Percentiles rank a stretch among this genome's conserved stretches.
Evolutionary conservation across 1,284 basidiomycete genomes (phyloP).

Genomic region (Papiliotrema nemorosa): DNA sequence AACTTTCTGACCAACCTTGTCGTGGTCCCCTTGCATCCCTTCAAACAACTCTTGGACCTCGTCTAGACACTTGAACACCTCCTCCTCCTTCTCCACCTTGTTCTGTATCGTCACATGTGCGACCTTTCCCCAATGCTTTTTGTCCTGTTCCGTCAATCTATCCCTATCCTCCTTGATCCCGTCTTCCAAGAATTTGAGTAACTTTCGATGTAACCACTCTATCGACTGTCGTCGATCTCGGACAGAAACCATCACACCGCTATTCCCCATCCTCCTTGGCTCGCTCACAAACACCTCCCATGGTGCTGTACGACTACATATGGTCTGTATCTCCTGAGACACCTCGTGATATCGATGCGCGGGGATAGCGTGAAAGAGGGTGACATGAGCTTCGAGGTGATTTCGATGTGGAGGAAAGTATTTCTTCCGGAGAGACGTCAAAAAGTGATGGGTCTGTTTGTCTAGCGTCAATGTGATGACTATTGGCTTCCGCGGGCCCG

Average conservation of each 20-base stretch:
- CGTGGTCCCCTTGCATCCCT: conserved; percentile 12
- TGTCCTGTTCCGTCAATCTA: conserved; percentile 27
- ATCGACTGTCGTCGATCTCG: conserved; percentile 22
- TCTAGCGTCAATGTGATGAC: conserved; percentile 30
- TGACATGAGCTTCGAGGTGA: conserved; percentile 29
- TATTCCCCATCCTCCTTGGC: conserved; percentile 27
- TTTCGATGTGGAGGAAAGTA: conserved; percentile 31
- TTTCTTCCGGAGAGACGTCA: conserved; percentile 26
- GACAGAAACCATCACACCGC: conserved; percentile 25
- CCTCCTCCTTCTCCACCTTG: conserved; percentile 21
- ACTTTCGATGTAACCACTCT: conserved; percentile 16
- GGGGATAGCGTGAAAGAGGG: conserved; percentile 35
- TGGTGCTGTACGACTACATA: conserved; percentile 10
- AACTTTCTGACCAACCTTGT: conserved; percentile 11
- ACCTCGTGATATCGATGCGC: conserved; percentile 21
- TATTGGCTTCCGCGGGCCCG: conserved; percentile 14
- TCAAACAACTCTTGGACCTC: conserved; percentile 19
- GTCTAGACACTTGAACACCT: conserved; percentile 18
- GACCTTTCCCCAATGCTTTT: conserved; percentile 16
- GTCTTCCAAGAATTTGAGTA: conserved; percentile 16
- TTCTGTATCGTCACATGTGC: conserved; percentile 27
- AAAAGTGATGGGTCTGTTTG: conserved; percentile 16
- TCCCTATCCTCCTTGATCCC: conserved; percentile 14
- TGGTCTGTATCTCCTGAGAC: conserved; percentile 12
- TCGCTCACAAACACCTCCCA: conserved; percentile 29